phyloP scores from a whole-genome alignment of 106 monocot genomes.

The Hemerocallis citrina region DNA sequence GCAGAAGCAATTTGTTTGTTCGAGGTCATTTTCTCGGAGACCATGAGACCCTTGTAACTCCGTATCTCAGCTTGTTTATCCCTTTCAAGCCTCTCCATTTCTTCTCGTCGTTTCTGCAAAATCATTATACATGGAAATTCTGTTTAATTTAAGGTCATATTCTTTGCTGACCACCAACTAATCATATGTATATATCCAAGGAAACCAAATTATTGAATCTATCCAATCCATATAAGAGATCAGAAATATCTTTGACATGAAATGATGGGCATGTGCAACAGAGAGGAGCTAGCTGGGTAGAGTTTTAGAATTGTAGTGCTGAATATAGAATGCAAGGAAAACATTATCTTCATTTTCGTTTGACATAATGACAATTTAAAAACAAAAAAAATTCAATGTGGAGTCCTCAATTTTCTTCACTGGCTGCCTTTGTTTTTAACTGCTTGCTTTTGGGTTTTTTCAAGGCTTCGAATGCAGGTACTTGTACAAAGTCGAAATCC shows the following conservation, averaged over 20 bases:
- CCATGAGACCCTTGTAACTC: conserved; percentile 97
- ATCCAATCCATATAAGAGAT: no score
- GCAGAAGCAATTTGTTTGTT: conserved; percentile 92
- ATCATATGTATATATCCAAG: no score
- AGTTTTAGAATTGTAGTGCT: no score
- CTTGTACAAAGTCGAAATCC: not conserved
- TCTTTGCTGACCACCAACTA: no score
- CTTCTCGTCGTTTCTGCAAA: conserved; percentile 74
- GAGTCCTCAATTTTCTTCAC: not conserved
- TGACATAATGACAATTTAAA: no score
- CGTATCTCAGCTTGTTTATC: conserved; percentile 74
- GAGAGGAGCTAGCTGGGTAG: no score
- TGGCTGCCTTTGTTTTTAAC: not conserved
- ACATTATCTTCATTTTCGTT: no score
- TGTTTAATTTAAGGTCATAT: not conserved
- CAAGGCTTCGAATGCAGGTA: conserved; percentile 7
- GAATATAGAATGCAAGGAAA: no score
- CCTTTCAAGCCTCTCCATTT: conserved; percentile 82
- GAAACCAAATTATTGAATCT: no score
- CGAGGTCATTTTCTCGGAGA: conserved; percentile 94
- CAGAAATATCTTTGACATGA: no score
- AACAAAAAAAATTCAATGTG: no score
- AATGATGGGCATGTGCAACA: no score
- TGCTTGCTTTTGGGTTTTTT: not conserved
- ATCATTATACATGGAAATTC: not conserved